phyloP scores from a whole-genome alignment of 441 rosid genomes.

The Eugenia klotzschiana region DNA sequence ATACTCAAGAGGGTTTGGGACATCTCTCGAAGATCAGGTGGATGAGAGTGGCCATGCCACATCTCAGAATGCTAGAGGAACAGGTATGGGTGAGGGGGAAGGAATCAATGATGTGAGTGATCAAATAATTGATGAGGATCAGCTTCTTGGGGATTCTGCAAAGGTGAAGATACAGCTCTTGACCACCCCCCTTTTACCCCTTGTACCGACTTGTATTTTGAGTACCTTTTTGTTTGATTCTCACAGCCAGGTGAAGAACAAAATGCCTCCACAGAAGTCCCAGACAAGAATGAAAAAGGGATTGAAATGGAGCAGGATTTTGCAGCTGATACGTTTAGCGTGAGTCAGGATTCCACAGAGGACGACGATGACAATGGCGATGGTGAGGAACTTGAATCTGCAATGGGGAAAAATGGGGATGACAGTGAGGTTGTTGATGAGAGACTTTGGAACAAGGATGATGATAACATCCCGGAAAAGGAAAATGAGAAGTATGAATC shows the following conservation, averaged over 20 bases:
- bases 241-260: conserved; percentile 59
- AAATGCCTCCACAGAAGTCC: conserved; percentile 43
- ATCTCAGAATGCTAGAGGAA: conserved; percentile 62
- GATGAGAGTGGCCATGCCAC: conserved; percentile 34
- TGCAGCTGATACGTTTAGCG: conserved; percentile 54
- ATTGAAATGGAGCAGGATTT: conserved; percentile 91
- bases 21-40: conserved; percentile 40
- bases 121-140: conserved; percentile 88
- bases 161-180: conserved; percentile 31
- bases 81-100: conserved; percentile 92
- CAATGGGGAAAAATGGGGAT: conserved; percentile 69
- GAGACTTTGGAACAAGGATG: conserved; percentile 61
- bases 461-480: conserved; percentile 38
- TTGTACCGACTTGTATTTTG: not conserved
- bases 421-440: conserved; percentile 64
- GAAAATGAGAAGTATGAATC: conserved; percentile 67
- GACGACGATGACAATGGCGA: conserved; percentile 31
- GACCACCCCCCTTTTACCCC: not conserved
- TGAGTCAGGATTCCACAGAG: conserved; percentile 74
- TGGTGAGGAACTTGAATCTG: conserved; percentile 64
- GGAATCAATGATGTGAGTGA: conserved; percentile 86
- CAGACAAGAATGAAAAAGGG: conserved; percentile 62
- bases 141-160: conserved; percentile 55
- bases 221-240: conserved; percentile 7
- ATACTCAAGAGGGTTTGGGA: conserved; percentile 72